phyloP scores from a whole-genome alignment of 192 early-diverging fungal genomes.

The Coemansia sp. region DNA sequence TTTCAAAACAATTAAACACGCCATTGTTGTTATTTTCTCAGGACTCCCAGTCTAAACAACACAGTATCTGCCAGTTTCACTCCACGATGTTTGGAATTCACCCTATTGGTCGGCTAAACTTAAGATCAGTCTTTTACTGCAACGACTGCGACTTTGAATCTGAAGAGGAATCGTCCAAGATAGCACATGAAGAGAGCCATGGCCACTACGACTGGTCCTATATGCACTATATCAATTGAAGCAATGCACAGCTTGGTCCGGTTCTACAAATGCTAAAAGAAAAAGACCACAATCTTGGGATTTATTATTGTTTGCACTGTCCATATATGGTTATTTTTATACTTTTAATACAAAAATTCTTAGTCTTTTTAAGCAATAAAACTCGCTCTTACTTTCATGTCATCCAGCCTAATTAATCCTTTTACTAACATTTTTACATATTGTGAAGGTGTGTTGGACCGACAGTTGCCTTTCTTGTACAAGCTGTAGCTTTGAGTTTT shows the following conservation, averaged over 20 bases:
- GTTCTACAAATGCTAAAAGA: neutral
- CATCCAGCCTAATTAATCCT: no score
- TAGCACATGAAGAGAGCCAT: conserved; percentile 22
- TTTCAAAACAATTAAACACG: neutral
- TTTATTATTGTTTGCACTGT: conserved; percentile 12
- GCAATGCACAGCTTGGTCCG: neutral
- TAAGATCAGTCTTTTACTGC: conserved; percentile 48
- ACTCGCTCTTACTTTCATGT: neutral
- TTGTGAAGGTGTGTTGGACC: no score
- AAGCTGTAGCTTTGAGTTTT: no score
- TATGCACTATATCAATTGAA: conserved; percentile 48
- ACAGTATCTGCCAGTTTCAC: neutral
- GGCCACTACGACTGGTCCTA: conserved; percentile 51
- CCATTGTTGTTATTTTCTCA: neutral
- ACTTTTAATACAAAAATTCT: neutral
- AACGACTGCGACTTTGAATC: conserved; percentile 43
- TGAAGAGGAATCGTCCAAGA: conserved; percentile 27
- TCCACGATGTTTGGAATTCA: conserved; percentile 24
- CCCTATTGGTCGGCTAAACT: conserved; percentile 9
- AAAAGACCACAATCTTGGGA: neutral
- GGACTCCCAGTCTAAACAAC: neutral
- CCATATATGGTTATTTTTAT: neutral
- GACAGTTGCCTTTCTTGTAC: no score
- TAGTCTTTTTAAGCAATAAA: conserved; percentile 3
- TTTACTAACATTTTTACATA: no score